phyloP scores from a whole-genome alignment of 2,329 filamentous ascomycete species.

The Cercospora zeae-maydis region DNA sequence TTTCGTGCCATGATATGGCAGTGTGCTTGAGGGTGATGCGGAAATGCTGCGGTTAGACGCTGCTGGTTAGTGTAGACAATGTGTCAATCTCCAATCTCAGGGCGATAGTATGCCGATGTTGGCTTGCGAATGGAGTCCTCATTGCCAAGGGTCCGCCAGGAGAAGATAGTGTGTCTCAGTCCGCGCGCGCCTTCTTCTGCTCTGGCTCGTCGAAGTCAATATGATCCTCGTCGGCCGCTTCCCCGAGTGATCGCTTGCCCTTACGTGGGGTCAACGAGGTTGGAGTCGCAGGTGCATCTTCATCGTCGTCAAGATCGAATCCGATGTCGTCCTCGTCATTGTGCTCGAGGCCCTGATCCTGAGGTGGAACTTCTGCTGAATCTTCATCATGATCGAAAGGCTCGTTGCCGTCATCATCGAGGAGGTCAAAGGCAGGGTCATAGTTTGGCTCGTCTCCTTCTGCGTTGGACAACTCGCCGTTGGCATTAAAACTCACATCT shows the following conservation, averaged over 20 bases:
- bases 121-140: background rate
- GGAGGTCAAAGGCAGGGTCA: slow-evolving; percentile 21
- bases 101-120: background rate
- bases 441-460: slow-evolving; percentile 23
- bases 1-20: background rate
- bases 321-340: slow-evolving; percentile 27
- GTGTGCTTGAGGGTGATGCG: background rate
- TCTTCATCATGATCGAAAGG: slow-evolving; percentile 17
- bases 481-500: background rate
- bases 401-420: slow-evolving; percentile 23
- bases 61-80: slow-evolving; percentile 2
- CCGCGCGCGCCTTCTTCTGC: slow-evolving; percentile 26
- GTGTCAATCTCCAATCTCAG: background rate
- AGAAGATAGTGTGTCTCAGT: background rate
- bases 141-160: background rate
- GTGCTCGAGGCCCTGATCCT: slow-evolving; percentile 1
- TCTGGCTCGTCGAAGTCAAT: slow-evolving; percentile 29
- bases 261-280: slow-evolving; percentile 25
- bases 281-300: slow-evolving; percentile 1
- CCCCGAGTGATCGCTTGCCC: slow-evolving; percentile 35
- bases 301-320: slow-evolving; percentile 30
- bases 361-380: slow-evolving; percentile 3
- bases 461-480: background rate
- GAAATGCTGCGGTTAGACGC: slow-evolving; percentile 1
- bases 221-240: slow-evolving; percentile 28